These are phyloP conservation scores for Pythium apleroticum DNA, from an alignment of 352 stramenopile species.

Conservation along the genomic window DNA sequence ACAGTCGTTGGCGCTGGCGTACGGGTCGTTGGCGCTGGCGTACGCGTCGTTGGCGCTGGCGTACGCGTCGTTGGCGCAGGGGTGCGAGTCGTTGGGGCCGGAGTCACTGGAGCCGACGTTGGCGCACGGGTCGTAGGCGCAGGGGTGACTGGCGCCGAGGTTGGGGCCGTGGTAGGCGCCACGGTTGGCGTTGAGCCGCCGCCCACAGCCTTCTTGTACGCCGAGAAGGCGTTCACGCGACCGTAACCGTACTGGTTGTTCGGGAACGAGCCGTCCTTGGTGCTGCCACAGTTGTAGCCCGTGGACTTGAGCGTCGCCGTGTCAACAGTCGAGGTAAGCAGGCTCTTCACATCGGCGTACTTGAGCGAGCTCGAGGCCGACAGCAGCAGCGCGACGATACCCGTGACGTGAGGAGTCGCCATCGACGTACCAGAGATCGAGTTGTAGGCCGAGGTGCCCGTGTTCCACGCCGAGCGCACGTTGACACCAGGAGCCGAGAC, in stretches of 20 bases:
- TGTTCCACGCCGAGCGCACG: slow-evolving; percentile 18
- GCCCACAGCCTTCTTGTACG: background rate
- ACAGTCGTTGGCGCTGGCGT: background rate
- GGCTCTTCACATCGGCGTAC: slow-evolving; percentile 13
- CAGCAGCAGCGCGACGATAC: slow-evolving; percentile 25
- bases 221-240: slow-evolving; percentile 22
- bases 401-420: slow-evolving; percentile 30
- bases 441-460: slow-evolving; percentile 27
- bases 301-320: background rate
- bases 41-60: background rate
- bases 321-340: background rate
- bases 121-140: too few relatives aligned
- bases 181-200: background rate
- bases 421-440: slow-evolving; percentile 28
- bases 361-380: background rate
- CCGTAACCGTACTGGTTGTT: slow-evolving; percentile 37
- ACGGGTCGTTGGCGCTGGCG: background rate
- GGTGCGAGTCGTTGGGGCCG: background rate
- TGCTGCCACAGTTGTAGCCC: slow-evolving; percentile 19
- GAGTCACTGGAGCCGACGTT: background rate
- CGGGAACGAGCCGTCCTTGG: slow-evolving; percentile 20
- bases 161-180: background rate
- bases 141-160: too few relatives aligned
- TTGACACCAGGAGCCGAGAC: slow-evolving; percentile 3
- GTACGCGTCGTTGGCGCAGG: background rate